phyloP scores from a whole-genome alignment of 192 early-diverging fungal species.

The Backusella sp. region DNA sequence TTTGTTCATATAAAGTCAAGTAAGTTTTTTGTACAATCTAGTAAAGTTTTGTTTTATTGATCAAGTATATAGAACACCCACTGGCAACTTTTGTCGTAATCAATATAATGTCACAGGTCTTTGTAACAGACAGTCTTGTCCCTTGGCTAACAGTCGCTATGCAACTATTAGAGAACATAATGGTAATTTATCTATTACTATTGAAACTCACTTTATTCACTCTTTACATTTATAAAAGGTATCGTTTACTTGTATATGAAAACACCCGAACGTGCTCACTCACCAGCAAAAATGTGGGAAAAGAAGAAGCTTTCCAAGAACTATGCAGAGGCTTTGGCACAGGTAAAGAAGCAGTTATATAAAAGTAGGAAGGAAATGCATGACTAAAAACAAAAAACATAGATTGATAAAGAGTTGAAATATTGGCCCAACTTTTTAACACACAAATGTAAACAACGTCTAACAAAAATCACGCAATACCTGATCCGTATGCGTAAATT shows the following conservation, averaged over 20 bases:
- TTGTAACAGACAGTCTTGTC: conserved; percentile 92
- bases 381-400: not conserved
- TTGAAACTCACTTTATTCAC: not conserved
- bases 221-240: conserved; percentile 34
- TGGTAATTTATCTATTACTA: conserved; percentile 38
- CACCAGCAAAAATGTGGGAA: conserved; percentile 94
- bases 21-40: conserved; percentile 37
- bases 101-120: conserved; percentile 96
- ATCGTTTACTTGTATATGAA: conserved; percentile 92
- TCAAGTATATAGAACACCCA: conserved; percentile 59
- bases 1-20: conserved; percentile 99
- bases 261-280: conserved; percentile 93
- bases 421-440: conserved; percentile 91
- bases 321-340: conserved; percentile 81
- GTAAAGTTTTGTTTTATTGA: conserved; percentile 5
- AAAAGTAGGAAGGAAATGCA: not conserved
- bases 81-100: conserved; percentile 92
- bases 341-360: conserved; percentile 39
- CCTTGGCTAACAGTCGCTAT: conserved; percentile 92
- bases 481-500: conserved; percentile 92
- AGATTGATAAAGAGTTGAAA: conserved; percentile 88
- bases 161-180: conserved; percentile 89
- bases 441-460: conserved; percentile 95
- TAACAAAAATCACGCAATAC: conserved; percentile 96
- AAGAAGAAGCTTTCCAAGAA: conserved; percentile 85